Evolutionary conservation across 108 stramenopile genomes (phyloP).

Genomic region (Mayamaea pseudoterrestris): DNA sequence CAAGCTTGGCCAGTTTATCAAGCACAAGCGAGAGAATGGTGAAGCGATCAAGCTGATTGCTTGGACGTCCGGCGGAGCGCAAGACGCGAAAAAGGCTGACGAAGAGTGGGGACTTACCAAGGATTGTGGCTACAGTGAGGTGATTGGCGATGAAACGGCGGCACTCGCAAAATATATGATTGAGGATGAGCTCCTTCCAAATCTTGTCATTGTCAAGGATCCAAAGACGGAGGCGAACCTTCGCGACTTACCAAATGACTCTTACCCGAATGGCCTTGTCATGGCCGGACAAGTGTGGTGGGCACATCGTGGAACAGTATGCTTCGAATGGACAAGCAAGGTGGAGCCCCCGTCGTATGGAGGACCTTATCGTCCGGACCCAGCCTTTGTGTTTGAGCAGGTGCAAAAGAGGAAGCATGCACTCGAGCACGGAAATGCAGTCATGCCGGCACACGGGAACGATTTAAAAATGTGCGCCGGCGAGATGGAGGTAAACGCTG

Average conservation of each 20-base stretch:
- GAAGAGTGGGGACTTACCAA: slow-evolving; percentile 31
- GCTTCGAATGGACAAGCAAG: slow-evolving; percentile 20
- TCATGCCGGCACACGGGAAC: slow-evolving; percentile 25
- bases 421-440: slow-evolving; percentile 24
- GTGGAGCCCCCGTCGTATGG: slow-evolving; percentile 10
- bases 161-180: slow-evolving; percentile 32
- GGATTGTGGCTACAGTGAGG: slow-evolving; percentile 15
- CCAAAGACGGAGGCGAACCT: slow-evolving; percentile 14
- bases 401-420: slow-evolving; percentile 32
- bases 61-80: slow-evolving; percentile 32
- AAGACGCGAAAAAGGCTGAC: slow-evolving; percentile 34
- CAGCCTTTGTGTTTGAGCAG: slow-evolving; percentile 13
- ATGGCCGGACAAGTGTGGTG: slow-evolving; percentile 35
- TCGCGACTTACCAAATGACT: slow-evolving; percentile 4
- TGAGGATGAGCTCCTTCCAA: slow-evolving; percentile 22
- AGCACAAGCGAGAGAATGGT: neutral
- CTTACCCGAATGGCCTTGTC: slow-evolving; percentile 33
- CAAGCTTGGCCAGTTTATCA: slow-evolving; percentile 19
- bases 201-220: slow-evolving; percentile 11
- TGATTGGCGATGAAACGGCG: slow-evolving; percentile 29
- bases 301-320: slow-evolving; percentile 27
- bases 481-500: slow-evolving; percentile 11
- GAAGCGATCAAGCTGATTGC: slow-evolving; percentile 25
- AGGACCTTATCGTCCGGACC: slow-evolving; percentile 16
- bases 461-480: slow-evolving; percentile 20